Base-by-base conservation (phyloP, 148 eudicot species). In the Rhododendron williamsianum region DNA sequence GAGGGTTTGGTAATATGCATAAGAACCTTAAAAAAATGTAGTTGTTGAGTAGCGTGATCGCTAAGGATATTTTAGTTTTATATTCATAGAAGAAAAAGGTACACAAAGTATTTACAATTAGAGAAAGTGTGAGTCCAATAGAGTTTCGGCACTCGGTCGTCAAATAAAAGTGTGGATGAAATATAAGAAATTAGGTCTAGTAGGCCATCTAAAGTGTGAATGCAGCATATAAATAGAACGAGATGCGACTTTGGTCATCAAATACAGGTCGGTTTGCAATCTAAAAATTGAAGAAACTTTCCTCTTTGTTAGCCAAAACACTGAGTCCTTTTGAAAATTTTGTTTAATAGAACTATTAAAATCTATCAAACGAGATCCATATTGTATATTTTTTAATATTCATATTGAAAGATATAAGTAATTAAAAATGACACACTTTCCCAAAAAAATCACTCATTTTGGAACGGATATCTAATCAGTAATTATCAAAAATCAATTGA, bases 341-440 rank as follows among this genome's bases (percentile, higher is more conserved):
- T 41, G 45, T 41, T 41, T 41, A 41, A 41, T 41, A 41, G 6
- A 41, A 41, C 45, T 41, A 6, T 41, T 41, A 41, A 41, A 41
- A 5, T 6, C 0, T 41, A 5, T 5, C 45, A 41, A 41, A 41
- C 1, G 6, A 41, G 0, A 41, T 41, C 0, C 1, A 6, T 41
- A 4, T 41, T 5, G 45, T 7, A 41, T 41, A 41, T 6, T 41
- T 6, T 6, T 41, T 41, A 41, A 41, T 5, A 41, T 41, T 41
- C 45, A 41, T 41, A 41, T 41, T 41, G 45, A 41, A 41, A 41
- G 0, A 41, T 0, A 41, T 41, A 41, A 41, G 45, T 0, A 41
- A 41, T 41, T 41, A 1, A 41, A 41, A 41, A 41, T 5, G 45
- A 41, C 5, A 4, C 7, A 41, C 45, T 41, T 41, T 41, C 1